Base-by-base conservation (phyloP, 2,329 filamentous ascomycete genomes). In the Bipolaris zeicola region DNA sequence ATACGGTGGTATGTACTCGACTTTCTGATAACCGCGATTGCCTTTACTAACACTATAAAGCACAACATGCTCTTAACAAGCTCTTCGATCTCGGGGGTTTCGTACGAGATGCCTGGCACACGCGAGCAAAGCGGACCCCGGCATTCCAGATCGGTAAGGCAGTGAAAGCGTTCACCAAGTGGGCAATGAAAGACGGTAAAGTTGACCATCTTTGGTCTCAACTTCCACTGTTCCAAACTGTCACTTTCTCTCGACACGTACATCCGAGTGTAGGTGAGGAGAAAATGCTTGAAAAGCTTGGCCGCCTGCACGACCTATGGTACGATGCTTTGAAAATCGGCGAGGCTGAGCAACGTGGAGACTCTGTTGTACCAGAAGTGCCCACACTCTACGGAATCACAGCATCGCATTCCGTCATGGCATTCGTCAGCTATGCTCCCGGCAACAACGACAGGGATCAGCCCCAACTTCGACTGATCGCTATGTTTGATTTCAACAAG, bases 351-450 rank as follows among this genome's bases (percentile, higher is more conserved):
- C 43, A 47, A 16, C 53, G 37, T 10, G 50, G 36, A 16, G 52
- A 51, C 8, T 42, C 56, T 1, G 53, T 50, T 11, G 52, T 60
- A 2, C 64, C 66, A 5, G 66, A 70, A 20, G 54, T 69, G 22
- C 84, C 85, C 0, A 82, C 83, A 0, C 71, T 87, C 3, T 82
- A 83, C 45, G 84, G 81, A 1, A 76, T 86, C 42, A 72, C 86
- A n/a, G 76, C 84, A 6, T 82, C 78, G 18, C 80, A 82, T 26
- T 80, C 81, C 0, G 75, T 85, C 11, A 74, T 86, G 61, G 80
- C 79, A 4, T 75, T 87, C 16, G 77, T 85, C 48, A 83, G 82
- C 6, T 81, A 83, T 50, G 74, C 78, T 1, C 71, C 79, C 16
- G 75, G 78, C 2, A 61, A 64, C 2, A 60, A 69, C 43, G 61